These are phyloP conservation scores for Ambrosia artemisiifolia DNA, from an alignment of 129 eudicot species.

Conservation along the genomic window DNA sequence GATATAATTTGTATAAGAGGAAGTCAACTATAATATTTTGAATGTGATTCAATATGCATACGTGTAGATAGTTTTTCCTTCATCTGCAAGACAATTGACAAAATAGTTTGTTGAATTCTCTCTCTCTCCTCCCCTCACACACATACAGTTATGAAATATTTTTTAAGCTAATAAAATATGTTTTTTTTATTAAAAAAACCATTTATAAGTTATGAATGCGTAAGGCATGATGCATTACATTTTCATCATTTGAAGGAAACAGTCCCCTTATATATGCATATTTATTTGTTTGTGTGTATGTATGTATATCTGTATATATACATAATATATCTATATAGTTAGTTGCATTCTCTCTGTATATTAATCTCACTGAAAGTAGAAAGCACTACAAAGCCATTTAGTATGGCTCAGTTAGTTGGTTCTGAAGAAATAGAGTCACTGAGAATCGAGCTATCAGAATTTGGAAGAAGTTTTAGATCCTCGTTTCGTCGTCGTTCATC, in stretches of 20 bases:
- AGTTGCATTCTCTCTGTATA: neutral
- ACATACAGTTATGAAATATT: no score
- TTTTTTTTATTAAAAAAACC: neutral
- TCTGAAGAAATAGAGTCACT: conserved; percentile 38
- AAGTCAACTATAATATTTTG: no score
- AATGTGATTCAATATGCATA: no score
- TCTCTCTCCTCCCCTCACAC: no score
- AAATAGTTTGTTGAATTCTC: no score
- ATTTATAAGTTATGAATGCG: conserved; percentile 5
- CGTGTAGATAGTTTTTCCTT: no score
- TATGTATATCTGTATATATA: neutral
- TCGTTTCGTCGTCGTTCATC: conserved; percentile 21
- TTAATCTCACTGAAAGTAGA: neutral
- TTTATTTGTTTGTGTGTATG: neutral
- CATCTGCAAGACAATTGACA: no score
- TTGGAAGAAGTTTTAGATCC: conserved; percentile 43
- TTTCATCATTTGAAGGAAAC: conserved; percentile 8
- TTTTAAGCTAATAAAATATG: no score
- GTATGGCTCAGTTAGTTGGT: conserved; percentile 43
- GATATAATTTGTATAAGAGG: no score
- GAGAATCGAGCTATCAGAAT: conserved; percentile 42
- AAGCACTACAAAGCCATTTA: conserved; percentile 5
- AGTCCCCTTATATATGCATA: neutral
- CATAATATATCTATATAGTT: neutral
- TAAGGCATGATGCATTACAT: neutral